Conservation (phyloP, 129 eudicot genomes). For the Centaurea solstitialis region DNA sequence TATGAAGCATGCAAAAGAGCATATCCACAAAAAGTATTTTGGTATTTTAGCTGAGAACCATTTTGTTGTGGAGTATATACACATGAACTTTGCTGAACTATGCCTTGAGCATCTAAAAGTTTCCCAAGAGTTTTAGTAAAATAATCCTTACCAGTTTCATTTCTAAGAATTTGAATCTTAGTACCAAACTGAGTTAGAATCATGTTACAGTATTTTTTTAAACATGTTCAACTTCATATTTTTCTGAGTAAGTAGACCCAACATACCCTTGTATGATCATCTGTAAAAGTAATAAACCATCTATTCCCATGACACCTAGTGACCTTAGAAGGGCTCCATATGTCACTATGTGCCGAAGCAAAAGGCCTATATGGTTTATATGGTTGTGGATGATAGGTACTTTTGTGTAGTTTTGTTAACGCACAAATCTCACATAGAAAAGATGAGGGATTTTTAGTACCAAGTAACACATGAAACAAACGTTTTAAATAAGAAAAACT, state of each 20-base stretch:
- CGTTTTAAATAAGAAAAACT: slow-evolving; percentile 8
- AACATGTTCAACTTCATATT: background rate
- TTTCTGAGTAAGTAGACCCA: background rate
- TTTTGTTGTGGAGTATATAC: background rate
- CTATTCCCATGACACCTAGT: background rate
- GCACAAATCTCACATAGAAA: slow-evolving; percentile 16
- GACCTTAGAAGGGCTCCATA: background rate
- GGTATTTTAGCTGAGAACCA: background rate
- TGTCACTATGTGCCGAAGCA: background rate
- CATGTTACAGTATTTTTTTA: background rate
- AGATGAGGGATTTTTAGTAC: background rate
- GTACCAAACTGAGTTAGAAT: background rate
- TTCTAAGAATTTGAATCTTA: background rate
- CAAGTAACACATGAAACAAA: slow-evolving; percentile 1
- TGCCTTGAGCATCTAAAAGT: background rate
- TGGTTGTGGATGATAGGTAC: background rate
- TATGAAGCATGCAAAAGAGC: too few relatives aligned
- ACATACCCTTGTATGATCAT: background rate
- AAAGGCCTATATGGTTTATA: background rate
- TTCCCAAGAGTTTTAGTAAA: background rate
- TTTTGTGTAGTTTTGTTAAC: background rate
- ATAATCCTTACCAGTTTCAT: background rate
- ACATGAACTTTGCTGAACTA: background rate
- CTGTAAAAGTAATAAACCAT: background rate
- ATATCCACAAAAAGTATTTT: too few relatives aligned